phyloP scores from a whole-genome alignment of 768 basidiomycete genomes.

The Hysterangium stoloniferum region DNA sequence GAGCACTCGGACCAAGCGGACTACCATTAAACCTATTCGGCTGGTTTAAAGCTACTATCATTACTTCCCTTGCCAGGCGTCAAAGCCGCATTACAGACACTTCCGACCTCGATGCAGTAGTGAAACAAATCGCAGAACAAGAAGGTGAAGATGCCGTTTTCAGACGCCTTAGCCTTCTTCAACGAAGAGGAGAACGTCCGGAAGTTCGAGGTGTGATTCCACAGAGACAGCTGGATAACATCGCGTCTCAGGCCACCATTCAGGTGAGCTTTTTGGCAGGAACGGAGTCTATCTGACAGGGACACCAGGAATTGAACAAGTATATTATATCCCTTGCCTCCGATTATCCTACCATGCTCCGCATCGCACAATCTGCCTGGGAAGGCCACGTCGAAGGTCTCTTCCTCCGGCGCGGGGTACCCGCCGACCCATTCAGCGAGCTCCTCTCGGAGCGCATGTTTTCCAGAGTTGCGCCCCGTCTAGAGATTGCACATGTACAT shows the following conservation, averaged over 20 bases:
- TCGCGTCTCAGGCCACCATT: background rate
- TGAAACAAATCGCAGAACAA: background rate
- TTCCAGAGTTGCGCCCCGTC: background rate
- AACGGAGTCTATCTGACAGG: background rate
- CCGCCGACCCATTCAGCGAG: background rate
- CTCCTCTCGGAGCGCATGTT: background rate
- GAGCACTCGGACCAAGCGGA: background rate
- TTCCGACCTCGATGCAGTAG: background rate
- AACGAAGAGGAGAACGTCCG: slow-evolving; percentile 2
- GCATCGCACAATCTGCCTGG: slow-evolving; percentile 4
- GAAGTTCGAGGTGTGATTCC: background rate
- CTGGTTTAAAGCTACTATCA: background rate
- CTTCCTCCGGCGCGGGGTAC: background rate
- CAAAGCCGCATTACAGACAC: background rate
- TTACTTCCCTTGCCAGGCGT: background rate
- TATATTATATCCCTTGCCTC: background rate
- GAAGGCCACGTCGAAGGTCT: background rate
- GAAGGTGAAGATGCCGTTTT: slow-evolving; percentile 1
- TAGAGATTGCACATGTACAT: slow-evolving; percentile 7
- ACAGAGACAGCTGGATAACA: slow-evolving; percentile 1
- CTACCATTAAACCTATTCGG: background rate
- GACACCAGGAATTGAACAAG: background rate
- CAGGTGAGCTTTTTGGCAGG: background rate
- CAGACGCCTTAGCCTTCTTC: background rate
- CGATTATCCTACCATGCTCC: slow-evolving; percentile 2